Evolutionary conservation across 371 early-diverging fungal species (phyloP), one percentile per base, ranked within the genome.

Genomic region (Enterocytospora artemiae): DNA sequence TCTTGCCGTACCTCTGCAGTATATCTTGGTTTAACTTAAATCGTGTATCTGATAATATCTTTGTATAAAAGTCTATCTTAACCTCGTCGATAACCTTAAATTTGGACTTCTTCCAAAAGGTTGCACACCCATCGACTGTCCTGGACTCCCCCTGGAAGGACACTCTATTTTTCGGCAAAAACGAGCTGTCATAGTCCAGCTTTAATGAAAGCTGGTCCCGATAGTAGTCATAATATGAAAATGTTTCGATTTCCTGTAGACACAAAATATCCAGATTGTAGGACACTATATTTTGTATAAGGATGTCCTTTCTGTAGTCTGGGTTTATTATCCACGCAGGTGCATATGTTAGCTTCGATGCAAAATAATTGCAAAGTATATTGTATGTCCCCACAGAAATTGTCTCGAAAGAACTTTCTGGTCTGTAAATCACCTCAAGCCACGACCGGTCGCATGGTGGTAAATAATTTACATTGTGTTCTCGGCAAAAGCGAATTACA

Each of bases 71-170:
- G 74, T 91, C 90, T 25, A 95, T 81, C 41, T 85, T 72, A 52
- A 85, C 81, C 58, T 87, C 83, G 36, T 89, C 88, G 28, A 90
- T 65, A 44, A 89, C 63, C 24, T 73, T 75, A 74, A 88, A 89
- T 67, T 65, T 87, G 48, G 82, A 79, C 37, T 84, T 68, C 70
- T 88, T 89, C 82, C 83, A 96, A 73, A 97, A 93, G 0, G 86
- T 94, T 5, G 93, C 95, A 77, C 94, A 94, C 2, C 98, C 98
- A 77, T 96, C 95, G 0, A 95, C 93, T 12, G 72, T 69, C 52
- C 84, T 74, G 53, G 88, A 86, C 58, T 91, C 92, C 36, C 82
- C 72, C 89, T 93, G 89, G 1, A 88, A 89, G 67, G 87, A 83
- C 45, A 89, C 87, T 48, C 93, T 83, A 20, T 90, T 86, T 74